Percentiles rank a stretch among this genome's conserved stretches.
phyloP scores from a whole-genome alignment of 208 protist genomes.

The Trypanosoma cruzi region DNA sequence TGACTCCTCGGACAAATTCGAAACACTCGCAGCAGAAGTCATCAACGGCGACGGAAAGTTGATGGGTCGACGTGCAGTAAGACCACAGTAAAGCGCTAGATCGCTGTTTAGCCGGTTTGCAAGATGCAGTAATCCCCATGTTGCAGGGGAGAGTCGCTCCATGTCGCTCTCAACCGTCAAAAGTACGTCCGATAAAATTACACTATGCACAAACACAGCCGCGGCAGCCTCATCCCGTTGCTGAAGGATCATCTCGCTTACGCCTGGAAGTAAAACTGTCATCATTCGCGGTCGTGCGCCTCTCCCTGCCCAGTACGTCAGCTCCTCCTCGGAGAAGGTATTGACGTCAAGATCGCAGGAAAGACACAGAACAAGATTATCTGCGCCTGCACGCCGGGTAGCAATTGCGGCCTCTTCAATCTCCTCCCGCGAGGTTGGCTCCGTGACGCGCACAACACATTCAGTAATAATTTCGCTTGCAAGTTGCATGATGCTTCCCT shows the following conservation, averaged over 20 bases:
- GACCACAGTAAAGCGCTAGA: slow-evolving; percentile 32
- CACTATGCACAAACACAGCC: slow-evolving; percentile 32
- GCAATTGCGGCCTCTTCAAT: background rate
- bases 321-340: slow-evolving; percentile 47
- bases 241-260: slow-evolving; percentile 24
- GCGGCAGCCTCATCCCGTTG: background rate
- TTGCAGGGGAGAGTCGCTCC: slow-evolving; percentile 24
- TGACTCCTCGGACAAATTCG: background rate
- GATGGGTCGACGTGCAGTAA: slow-evolving; percentile 10
- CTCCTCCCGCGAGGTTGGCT: slow-evolving; percentile 12
- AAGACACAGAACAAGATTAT: slow-evolving; percentile 14
- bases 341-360: slow-evolving; percentile 15
- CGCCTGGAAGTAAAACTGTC: slow-evolving; percentile 31
- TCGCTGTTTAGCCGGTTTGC: slow-evolving; percentile 35
- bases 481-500: slow-evolving; percentile 9
- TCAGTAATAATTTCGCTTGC: slow-evolving; percentile 20
- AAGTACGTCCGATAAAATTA: slow-evolving; percentile 48
- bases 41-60: background rate
- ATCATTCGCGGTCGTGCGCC: slow-evolving; percentile 45
- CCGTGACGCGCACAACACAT: slow-evolving; percentile 28
- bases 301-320: slow-evolving; percentile 38
- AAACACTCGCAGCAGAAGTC: no score
- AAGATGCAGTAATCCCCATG: slow-evolving; percentile 34
- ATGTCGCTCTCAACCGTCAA: slow-evolving; percentile 28
- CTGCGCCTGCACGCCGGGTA: background rate